Base-by-base conservation (phyloP, 23 red algal genomes). In the Gracilariopsis chorda region DNA sequence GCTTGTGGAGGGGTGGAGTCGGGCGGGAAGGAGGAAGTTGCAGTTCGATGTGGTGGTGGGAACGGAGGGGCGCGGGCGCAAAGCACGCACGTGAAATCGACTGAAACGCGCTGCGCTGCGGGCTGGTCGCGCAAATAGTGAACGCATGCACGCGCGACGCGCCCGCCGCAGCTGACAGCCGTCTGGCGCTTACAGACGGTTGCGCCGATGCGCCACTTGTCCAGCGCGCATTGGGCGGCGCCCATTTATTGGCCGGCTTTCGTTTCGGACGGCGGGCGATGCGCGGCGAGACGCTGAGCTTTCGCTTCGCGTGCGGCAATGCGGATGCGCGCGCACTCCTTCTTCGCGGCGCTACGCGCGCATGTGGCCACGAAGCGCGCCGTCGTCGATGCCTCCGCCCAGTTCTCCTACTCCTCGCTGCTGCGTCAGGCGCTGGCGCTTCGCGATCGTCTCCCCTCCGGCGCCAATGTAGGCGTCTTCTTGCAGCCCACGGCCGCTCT, bases 281-380 rank as follows among this genome's bases (percentile, higher is more conserved):
- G 60, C 30, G 55, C 55, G 16, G 55, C 55, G 16, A n/a, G 55
- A n/a, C n/a, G n/a, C n/a, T n/a, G n/a, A n/a, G n/a, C n/a, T n/a
- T n/a, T n/a, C n/a, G n/a, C n/a, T 19, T 10, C 48, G 48, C n/a
- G n/a, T n/a, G 55, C 6, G 55, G 55, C 7, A n/a, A 25, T 4
- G 55, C 55, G 55, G 7, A n/a, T n/a, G 55, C 7, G 55, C 21
- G 55, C 55, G 60, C 60, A 34, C 60, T 28, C 55, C 55, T 27
- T 80, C 40, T 57, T 56, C 43, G 23, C 17, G 10, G 75, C 75
- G 75, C 48, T 80, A 48, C 75, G 75, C 48, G 75, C 48, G 48
- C 2, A 21, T 19, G 41, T 33, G 40, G 49, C 75, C 25, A 19
- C 48, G 75, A 23, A 30, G 44, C 24, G 4, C 0, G 80, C 80